phyloP scores from a whole-genome alignment of 805 yeast genomes.

The Kregervanrija fluxuum region DNA sequence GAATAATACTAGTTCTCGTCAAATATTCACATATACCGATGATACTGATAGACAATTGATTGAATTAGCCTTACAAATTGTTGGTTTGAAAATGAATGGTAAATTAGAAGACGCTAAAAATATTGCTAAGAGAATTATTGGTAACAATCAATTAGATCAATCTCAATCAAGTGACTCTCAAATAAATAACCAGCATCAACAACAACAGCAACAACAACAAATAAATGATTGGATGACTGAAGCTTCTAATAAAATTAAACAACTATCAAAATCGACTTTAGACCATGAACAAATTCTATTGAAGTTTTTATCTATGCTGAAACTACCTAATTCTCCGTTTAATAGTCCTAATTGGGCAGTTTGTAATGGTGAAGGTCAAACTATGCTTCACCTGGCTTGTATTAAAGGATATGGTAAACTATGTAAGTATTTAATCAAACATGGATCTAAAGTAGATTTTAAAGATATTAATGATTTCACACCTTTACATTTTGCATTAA shows the following conservation, averaged over 20 bases:
- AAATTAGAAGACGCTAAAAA: conserved; percentile 90
- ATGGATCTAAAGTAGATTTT: conserved; percentile 58
- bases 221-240: conserved; percentile 41
- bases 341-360: conserved; percentile 68
- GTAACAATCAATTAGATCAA: conserved; percentile 33
- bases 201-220: conserved; percentile 13
- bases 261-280: conserved; percentile 35
- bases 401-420: conserved; percentile 63
- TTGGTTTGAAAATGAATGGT: conserved; percentile 95
- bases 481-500: conserved; percentile 81
- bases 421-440: conserved; percentile 54
- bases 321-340: conserved; percentile 56
- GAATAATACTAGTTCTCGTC: conserved; percentile 29
- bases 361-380: conserved; percentile 78
- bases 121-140: conserved; percentile 86
- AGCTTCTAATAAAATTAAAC: conserved; percentile 44
- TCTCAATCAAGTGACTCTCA: conserved; percentile 8
- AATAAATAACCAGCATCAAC: conserved; percentile 9
- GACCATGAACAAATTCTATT: conserved; percentile 44
- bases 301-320: conserved; percentile 50
- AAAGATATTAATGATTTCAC: conserved; percentile 78
- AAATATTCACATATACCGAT: conserved; percentile 84
- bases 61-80: conserved; percentile 92
- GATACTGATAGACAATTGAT: conserved; percentile 93
- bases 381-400: conserved; percentile 80